phyloP scores from a whole-genome alignment of 2,329 filamentous ascomycete species.

The Pseudofabraea citricarpa region DNA sequence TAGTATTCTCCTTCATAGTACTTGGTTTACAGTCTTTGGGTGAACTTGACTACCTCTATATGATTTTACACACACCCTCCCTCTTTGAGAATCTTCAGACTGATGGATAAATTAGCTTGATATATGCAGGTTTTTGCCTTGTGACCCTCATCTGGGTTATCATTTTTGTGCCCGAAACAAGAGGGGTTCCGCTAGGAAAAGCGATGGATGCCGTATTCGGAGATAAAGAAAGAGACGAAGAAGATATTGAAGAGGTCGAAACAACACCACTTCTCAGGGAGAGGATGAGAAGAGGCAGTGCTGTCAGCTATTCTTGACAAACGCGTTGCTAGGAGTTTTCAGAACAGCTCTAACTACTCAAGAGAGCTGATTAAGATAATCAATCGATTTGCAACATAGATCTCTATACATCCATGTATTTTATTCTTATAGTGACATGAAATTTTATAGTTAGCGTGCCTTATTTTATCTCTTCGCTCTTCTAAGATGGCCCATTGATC shows the following conservation, averaged over 20 bases:
- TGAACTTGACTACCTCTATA: not conserved
- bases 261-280: not conserved
- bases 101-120: no score
- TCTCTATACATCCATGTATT: no score
- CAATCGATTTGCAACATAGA: no score
- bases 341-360: no score
- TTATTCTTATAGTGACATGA: no score
- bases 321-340: no score
- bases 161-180: not conserved
- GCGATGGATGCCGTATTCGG: not conserved
- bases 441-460: no score
- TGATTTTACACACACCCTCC: not conserved
- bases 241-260: slow-evolving; percentile 1
- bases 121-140: slow-evolving; percentile 2
- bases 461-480: no score
- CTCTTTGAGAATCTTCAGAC: no score
- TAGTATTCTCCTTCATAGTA: no score
- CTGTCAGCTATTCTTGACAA: not conserved
- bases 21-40: not conserved
- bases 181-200: not conserved
- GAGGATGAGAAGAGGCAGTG: slow-evolving; percentile 1
- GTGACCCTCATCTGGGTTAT: not conserved
- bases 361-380: no score
- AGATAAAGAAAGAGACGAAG: slow-evolving; percentile 4
- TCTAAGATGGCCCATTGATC: no score